Evolutionary conservation across 225 moss, liverwort and hornwort species (phyloP), one percentile per base, ranked within the genome.

Genomic region (Physcomitrium patens): DNA sequence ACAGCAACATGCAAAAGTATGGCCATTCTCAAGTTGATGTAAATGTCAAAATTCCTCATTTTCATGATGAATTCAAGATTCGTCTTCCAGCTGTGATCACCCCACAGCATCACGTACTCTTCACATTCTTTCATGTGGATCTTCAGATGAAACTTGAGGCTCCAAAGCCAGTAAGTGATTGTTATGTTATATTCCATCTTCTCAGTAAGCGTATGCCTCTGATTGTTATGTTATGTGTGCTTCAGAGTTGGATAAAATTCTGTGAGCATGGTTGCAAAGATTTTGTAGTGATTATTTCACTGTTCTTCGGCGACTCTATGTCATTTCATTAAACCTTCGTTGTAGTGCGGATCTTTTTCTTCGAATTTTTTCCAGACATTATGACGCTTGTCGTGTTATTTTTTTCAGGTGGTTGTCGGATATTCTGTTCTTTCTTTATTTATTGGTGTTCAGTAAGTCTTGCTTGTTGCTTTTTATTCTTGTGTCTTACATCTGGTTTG

Each of bases 141-240:
- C 93, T 94, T 52, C 97, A 99, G 76, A 93, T 94, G 94, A 99
- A 99, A 79, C 74, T 99, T 75, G 97, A 99, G 81, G 97, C 97
- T 76, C 97, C 97, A 31, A 99, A 91, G 82, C 97, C 97, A 60
- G 97, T 94, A 89, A 79, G 84, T 74, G 11, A 53, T 24, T 48
- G 5, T 51, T 63, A 17, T 43, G n/a, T 42, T 20, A 3, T 20
- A 37, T 50, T 19, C 18, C 19, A 5, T 65, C 73, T 52, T 28
- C 26, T 65, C 47, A 20, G 18, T 52, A 41, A 28, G 54, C 13
- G 45, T 56, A 37, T 63, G 54, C 9, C 41, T 17, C 45, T 41
- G 51, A 57, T 44, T 71, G 23, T 52, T 68, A 42, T 51, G 67
- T 24, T 28, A 63, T 46, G 68, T 64, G 41, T 72, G 58, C 46